phyloP scores from a whole-genome alignment of 2,329 filamentous ascomycete genomes.

The Penicillium fuscoglaucum region DNA sequence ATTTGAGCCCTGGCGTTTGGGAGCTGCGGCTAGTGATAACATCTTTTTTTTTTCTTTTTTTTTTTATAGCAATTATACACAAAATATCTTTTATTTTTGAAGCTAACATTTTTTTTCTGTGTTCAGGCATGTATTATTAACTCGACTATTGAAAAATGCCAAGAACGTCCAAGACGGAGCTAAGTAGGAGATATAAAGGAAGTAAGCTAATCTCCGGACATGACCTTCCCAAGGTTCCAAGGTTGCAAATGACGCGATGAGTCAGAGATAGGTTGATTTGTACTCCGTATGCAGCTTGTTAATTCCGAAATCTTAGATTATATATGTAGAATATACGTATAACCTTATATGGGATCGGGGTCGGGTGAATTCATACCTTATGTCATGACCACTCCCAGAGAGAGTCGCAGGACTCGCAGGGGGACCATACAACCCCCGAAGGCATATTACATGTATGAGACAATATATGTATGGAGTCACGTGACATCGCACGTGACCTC shows the following conservation, averaged over 20 bases:
- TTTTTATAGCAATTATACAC: background rate
- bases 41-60: background rate
- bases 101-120: background rate
- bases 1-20: slow-evolving; percentile 4
- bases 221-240: background rate
- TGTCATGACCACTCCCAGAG: too few species aligned
- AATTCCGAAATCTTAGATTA: too few species aligned
- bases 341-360: background rate
- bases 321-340: too few species aligned
- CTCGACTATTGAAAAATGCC: background rate
- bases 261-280: background rate
- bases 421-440: too few species aligned
- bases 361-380: too few species aligned
- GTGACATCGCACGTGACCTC: too few species aligned
- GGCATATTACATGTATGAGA: too few species aligned
- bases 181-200: background rate
- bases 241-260: background rate
- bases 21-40: background rate
- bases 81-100: background rate
- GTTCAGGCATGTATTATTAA: background rate
- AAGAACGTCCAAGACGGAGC: background rate
- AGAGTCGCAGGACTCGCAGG: too few species aligned
- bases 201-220: background rate
- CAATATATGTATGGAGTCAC: too few species aligned
- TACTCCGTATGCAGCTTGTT: too few species aligned